Evolutionary conservation across 192 early-diverging fungal species (phyloP).

Genomic region (Cetraspora pellucida): DNA sequence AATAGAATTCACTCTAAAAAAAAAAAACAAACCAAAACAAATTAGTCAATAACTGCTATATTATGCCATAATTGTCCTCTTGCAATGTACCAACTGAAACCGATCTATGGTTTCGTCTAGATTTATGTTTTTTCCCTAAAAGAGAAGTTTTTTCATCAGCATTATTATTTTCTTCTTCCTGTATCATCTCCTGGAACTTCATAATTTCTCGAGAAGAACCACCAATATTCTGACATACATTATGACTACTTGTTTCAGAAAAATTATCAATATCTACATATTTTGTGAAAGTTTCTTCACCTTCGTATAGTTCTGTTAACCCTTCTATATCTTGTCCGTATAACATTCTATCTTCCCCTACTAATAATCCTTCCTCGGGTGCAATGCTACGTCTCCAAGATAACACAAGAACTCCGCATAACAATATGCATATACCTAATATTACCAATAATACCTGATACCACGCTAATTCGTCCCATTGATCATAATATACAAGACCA

Average conservation of each 20-base stretch:
- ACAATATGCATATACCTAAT: conserved; percentile 64
- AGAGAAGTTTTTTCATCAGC: conserved; percentile 18
- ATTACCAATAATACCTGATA: conserved; percentile 68
- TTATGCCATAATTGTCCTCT: not conserved
- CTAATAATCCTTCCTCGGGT: conserved; percentile 28
- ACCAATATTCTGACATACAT: not conserved
- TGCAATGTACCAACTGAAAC: conserved; percentile 1
- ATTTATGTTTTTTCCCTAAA: not conserved
- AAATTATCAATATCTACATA: not conserved
- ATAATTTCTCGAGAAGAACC: not conserved
- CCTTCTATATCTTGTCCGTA: conserved; percentile 18
- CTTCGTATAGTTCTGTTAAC: conserved; percentile 22
- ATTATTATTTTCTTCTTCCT: conserved; percentile 11
- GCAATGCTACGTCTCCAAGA: conserved; percentile 52
- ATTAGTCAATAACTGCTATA: not conserved
- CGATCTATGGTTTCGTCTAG: not conserved
- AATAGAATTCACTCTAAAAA: too few species aligned
- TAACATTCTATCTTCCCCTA: conserved; percentile 5
- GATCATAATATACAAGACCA: conserved; percentile 80
- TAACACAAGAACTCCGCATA: conserved; percentile 65
- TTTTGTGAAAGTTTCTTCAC: not conserved
- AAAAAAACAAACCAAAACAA: too few species aligned
- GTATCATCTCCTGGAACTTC: conserved; percentile 3
- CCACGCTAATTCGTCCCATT: conserved; percentile 61
- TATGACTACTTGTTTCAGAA: not conserved